Evolutionary conservation across 2,329 filamentous ascomycete genomes (phyloP).

Genomic region (Lecanicillium sp.): DNA sequence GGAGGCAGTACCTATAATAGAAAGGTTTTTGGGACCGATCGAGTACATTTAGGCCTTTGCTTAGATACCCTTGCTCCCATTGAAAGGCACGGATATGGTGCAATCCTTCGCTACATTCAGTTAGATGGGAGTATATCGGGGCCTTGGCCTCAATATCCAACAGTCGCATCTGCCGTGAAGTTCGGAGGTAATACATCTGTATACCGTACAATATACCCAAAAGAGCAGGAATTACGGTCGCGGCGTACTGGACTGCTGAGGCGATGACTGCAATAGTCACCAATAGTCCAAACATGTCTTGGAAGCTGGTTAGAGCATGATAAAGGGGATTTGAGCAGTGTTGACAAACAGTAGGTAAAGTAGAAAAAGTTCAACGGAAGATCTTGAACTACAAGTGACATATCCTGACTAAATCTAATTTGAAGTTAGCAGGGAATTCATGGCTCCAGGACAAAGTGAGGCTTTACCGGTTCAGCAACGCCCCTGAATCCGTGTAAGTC

Average conservation of each 20-base stretch:
- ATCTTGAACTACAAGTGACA: no score
- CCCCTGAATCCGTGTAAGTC: no score
- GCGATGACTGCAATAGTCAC: no score
- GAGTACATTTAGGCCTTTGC: constrained; percentile 18
- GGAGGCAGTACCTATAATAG: constrained; percentile 38
- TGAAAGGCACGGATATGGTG: constrained; percentile 25
- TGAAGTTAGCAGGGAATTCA: no score
- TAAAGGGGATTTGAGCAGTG: no score
- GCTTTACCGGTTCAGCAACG: no score
- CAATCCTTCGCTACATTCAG: constrained; percentile 17
- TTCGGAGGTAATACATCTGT: constrained; percentile 21
- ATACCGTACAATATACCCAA: constrained; percentile 14
- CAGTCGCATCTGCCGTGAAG: constrained; percentile 21
- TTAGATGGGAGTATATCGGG: constrained; percentile 18
- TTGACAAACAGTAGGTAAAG: no score
- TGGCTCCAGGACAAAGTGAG: no score
- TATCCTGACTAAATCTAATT: no score
- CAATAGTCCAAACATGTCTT: no score
- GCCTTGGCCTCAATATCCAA: constrained; percentile 23
- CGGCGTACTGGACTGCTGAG: constrained; percentile 22
- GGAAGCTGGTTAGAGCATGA: no score
- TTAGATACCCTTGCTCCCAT: constrained; percentile 14
- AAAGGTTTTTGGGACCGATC: constrained; percentile 22
- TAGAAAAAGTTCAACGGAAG: no score
- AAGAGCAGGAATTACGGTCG: constrained; percentile 33